Base-by-base conservation (phyloP, 1,284 basidiomycete species). In the Leccinum subrobustum region DNA sequence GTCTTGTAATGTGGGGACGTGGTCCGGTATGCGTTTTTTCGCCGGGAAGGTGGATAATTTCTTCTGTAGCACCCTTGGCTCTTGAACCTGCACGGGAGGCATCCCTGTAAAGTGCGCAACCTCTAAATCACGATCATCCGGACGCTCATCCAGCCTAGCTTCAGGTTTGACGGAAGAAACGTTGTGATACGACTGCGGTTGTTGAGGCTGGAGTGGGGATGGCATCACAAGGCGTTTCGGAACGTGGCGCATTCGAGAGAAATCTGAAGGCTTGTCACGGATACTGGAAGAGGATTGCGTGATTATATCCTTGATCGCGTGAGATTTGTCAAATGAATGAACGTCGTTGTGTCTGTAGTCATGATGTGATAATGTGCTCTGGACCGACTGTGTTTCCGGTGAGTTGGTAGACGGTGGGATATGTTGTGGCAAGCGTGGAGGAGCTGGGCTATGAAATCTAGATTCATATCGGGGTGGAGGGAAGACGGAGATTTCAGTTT, bases 151-250 rank as follows among this genome's bases (percentile, higher is more conserved):
- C 42, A 6, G 42, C 63, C 58, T 57, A 39, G 37, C 7, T 42
- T 39, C 47, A 16, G 59, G 35, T 9, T 58, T 47, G 4, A 42
- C 12, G 18, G 31, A 54, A 33, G 64, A 56, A 31, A 58, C 56
- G 4, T 39, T 54, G 37, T 62, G 48, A 44, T 62, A 59, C 33
- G 55, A 48, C n/a, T 59, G 63, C 6, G 50, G 56, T 42, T 33
- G 60, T 31, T 63, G 68, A 35, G 62, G 61, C 58, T 81, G 79
- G 25, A 89, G 76, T 16, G 83, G 87, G 6, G 83, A 71, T 50
- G 87, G 87, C 87, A 89, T 89, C 37, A 89, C 83, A 33, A 89
- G 81, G 37, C 75, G 80, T 70, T 81, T 87, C 3, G 87, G 87
- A 25, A 85, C 67, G 67, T 85, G 80, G 39, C 74, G 77, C 14